Evolutionary conservation across 179 eudicot genomes (phyloP), one percentile per base, ranked within the genome.

Genomic region (Nepenthes alata): DNA sequence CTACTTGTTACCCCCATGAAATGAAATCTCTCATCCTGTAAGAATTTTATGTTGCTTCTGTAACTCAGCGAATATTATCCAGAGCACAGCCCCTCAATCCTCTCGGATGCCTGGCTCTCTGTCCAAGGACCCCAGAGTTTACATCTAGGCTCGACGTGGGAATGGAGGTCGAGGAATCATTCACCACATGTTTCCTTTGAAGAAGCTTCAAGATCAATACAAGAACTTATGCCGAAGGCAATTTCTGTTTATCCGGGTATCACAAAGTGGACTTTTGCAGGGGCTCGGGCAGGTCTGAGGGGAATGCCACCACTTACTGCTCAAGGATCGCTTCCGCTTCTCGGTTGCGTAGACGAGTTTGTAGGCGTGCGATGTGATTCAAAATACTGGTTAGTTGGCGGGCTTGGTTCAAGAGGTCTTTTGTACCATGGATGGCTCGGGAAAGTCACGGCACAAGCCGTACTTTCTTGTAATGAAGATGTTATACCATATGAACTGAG

Each of bases 71-170:
- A 84, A 73, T 78, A 71, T 47, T 87, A 73, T 70, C 80, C 76
- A 5, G 84, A 77, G 13, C 62, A 78, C 49, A 73, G 95, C 55
- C 97, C 99, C 5, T 87, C 97, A 38, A 84, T 94, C 58, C 77
- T 94, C 56, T 94, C 99, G 54, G 99, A 90, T 72, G 99, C 86
- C 14, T 94, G 99, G 99, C 74, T 90, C 36, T 83, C 96, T 55
- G 71, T 84, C 8, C 94, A 85, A 55, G 86, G 91, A 14, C 79
- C 87, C 57, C 87, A 79, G n/a, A 70, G 67, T 67, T 56, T 89
- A 52, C 65, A 70, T 72, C 6, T 94, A 61, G 99, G 99, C 45
- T 83, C 99, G 12, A 94, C 99, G 59, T 90, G 99, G 99, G 89
- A 94, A 53, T 94, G 99, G 99, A 84, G 74, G 16, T 94, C 99